A percentile compares a stretch with the other conserved stretches of the same genome.
Evolutionary conservation across 192 early-diverging fungal genomes (phyloP).

Genomic region (Pecoramyces ruminantium): DNA sequence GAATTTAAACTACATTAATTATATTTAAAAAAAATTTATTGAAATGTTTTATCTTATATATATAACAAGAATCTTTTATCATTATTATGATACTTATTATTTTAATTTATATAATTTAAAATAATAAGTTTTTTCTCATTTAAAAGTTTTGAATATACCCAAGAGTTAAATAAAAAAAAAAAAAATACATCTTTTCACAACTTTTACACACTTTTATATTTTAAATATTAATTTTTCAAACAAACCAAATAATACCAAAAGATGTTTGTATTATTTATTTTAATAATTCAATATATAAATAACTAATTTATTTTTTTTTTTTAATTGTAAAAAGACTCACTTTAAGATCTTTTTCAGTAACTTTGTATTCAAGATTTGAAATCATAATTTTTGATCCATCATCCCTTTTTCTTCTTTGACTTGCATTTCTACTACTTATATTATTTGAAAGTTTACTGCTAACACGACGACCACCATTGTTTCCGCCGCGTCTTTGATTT

Average conservation of each 20-base stretch:
- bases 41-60: no score
- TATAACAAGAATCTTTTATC: no score
- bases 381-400: conserved; percentile 13
- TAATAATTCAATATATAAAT: background rate
- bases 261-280: background rate
- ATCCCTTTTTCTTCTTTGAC: background rate
- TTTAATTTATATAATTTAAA: no score
- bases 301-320: background rate
- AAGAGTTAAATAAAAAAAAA: background rate
- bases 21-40: no score
- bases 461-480: background rate
- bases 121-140: no score
- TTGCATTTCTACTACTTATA: background rate
- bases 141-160: background rate
- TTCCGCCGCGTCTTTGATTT: background rate
- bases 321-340: conserved; percentile 14
- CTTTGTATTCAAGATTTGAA: conserved; percentile 33
- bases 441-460: background rate
- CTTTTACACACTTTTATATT: no score
- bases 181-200: background rate
- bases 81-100: no score
- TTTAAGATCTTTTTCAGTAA: conserved; percentile 28
- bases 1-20: no score
- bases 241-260: background rate
- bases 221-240: no score